Base-by-base conservation (phyloP, 306 rosid species). In the Fragaria ananassa region DNA sequence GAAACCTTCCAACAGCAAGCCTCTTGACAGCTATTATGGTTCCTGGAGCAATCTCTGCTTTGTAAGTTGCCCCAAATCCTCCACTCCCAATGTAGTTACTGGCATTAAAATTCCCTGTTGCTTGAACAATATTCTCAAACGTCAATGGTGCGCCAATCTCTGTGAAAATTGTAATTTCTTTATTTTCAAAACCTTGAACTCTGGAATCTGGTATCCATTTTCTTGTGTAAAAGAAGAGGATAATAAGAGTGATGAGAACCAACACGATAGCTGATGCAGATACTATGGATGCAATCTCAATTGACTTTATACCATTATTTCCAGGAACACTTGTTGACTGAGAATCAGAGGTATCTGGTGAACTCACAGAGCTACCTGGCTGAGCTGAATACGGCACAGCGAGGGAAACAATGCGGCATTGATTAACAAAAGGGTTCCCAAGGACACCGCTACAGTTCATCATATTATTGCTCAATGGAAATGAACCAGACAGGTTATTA, bases 191-290 rank as follows among this genome's bases (percentile, higher is more conserved):
- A 64, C 80, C 83, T 76, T 63, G 86, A 42, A 83, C 81, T 71
- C 81, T 75, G 54, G 86, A 83, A 70, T 83, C 74, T 51, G 83
- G 83, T 50, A 83, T 68, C 86, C 83, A 79, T 68, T 79, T 83
- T 69, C 86, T 79, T 3, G 83, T 83, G 58, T 83, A 83, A 42
- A 83, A 65, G 83, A 79, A 72, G 37, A 83, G 78, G 81, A 76
- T 37, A 71, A 73, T 29, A 2, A 83, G 86, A 47, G 83, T 68
- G 63, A 83, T 21, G 51, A 83, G 70, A 72, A 82, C 86, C 71
- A 80, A 62, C 25, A 44, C 61, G 7, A 77, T 41, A 25, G 67
- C 77, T 47, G 86, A 83, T 75, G 86, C 83, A 75, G 83, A 79
- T 12, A 70, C 78, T 23, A 83, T 67, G 41, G 83, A 79, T 27